A percentile compares a stretch with the other conserved stretches of the same genome.
These are phyloP conservation scores for Trichoderma semiorbis DNA, from an alignment of 2,329 filamentous ascomycete species.

Conservation along the genomic window DNA sequence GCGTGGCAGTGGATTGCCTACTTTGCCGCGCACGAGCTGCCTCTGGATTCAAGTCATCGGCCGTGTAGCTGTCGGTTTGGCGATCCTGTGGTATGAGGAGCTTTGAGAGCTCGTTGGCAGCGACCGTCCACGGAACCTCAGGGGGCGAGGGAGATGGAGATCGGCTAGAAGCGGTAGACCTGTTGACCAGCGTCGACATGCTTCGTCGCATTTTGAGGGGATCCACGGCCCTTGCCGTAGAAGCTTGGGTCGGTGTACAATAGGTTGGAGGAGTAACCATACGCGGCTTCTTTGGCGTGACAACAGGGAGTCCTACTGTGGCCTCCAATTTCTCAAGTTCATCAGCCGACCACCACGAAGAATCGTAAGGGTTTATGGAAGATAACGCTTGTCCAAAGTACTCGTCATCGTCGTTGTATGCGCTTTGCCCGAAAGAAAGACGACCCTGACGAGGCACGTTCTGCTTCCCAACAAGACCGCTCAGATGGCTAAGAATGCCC, in stretches of 20 bases:
- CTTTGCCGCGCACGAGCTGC: conserved; percentile 62
- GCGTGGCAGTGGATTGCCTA: conserved; percentile 48
- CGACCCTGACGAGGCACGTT: conserved; percentile 16
- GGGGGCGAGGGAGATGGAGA: conserved; percentile 67
- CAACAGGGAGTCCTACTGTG: conserved; percentile 47
- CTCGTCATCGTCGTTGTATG: conserved; percentile 32
- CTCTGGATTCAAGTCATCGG: conserved; percentile 74
- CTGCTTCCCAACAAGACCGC: conserved; percentile 67
- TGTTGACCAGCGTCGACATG: conserved; percentile 49
- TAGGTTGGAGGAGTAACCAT: conserved; percentile 65
- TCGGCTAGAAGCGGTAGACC: conserved; percentile 27
- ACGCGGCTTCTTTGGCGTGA: conserved; percentile 52
- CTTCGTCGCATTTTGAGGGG: conserved; percentile 63
- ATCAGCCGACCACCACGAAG: conserved; percentile 65
- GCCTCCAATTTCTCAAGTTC: conserved; percentile 69
- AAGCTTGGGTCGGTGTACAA: conserved; percentile 83
- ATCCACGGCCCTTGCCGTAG: conserved; percentile 72
- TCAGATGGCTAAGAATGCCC: conserved; percentile 85
- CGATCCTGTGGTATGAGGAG: conserved; percentile 74
- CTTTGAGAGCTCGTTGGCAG: conserved; percentile 78
- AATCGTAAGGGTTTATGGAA: conserved; percentile 54
- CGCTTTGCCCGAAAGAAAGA: conserved; percentile 27
- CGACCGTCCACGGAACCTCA: conserved; percentile 79
- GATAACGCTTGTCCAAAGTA: conserved; percentile 20
- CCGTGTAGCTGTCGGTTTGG: conserved; percentile 70